phyloP scores from a whole-genome alignment of 257 asterid genomes.

The Solanum etuberosum region DNA sequence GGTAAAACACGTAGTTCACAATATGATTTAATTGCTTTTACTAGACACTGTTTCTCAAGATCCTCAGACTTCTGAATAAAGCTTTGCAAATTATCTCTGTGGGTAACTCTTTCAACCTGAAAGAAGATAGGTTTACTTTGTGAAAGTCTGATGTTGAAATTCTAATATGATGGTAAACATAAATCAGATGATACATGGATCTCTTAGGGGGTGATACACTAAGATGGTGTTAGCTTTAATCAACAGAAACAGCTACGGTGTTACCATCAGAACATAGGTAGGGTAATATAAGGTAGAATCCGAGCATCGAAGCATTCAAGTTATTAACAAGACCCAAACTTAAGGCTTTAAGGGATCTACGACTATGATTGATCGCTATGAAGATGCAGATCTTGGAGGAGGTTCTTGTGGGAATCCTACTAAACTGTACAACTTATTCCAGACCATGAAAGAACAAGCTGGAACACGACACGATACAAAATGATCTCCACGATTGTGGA shows the following conservation, averaged over 20 bases:
- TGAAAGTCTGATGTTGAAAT: not conserved
- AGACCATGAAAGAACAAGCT: not conserved
- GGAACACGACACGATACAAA: not conserved
- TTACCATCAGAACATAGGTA: not conserved
- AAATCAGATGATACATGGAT: not conserved
- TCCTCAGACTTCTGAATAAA: constrained; percentile 77
- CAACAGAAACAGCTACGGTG: no score
- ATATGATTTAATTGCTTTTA: constrained; percentile 76
- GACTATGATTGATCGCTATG: not conserved
- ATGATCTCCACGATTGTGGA: not conserved
- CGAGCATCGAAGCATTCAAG: not conserved
- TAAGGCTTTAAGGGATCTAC: not conserved
- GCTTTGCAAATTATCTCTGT: constrained; percentile 66
- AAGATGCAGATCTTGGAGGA: not conserved
- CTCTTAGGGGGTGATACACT: not conserved
- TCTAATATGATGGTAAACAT: not conserved
- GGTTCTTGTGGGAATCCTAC: not conserved
- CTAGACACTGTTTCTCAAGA: constrained; percentile 89
- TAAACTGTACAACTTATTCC: not conserved
- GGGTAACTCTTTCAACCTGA: constrained; percentile 96
- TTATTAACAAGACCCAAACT: not conserved
- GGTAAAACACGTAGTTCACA: constrained; percentile 90
- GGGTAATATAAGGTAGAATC: not conserved
- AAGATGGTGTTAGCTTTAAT: not conserved
- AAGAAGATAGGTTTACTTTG: not conserved